Base-by-base conservation (phyloP, 140 eudicot species). In the Senecio squalidus region DNA sequence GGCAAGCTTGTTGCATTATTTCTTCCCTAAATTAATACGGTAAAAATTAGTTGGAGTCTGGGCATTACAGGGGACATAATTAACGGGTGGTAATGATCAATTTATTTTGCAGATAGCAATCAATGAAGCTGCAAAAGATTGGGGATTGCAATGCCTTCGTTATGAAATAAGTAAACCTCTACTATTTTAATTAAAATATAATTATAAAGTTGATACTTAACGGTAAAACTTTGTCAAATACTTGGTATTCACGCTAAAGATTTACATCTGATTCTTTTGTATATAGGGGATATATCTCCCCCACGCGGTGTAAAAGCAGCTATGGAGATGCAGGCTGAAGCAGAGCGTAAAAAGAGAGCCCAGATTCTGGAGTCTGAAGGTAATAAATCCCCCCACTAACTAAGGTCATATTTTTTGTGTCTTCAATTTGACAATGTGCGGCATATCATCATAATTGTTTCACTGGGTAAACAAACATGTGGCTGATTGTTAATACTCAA, bases 241-340 rank as follows among this genome's bases (percentile, higher is more conserved):
- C 16, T 57, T 64, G 10, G 7, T 22, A 14, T 39, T 48, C 41
- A 13, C 8, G 13, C 17, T 3, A 25, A 25, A 24, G 40, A 9
- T 51, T 16, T 10, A 31, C 18, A 27, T 44, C 16, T 21, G 21
- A 4, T 61, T 57, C 9, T 43, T 55, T 54, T 40, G 17, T 52
- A 15, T 70, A 4, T 55, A 92, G 96, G 82, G 96, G 98, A 92
- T 72, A 92, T 92, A 55, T 76, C 94, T 77, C 98, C 98, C 63
- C 98, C 98, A 11, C 76, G 52, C 4, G 94, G 88, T 36, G 84
- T 92, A 1, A 87, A 75, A 69, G 89, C 76, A 11, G 95, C 95
- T 50, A 92, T 92, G 96, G 98, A 87, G 78, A 81, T 87, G 96
- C 98, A 87, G 75, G 98, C 96, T 9, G 98, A 87, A 78, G 96